phyloP scores from a whole-genome alignment of 805 yeast species.

The Myxozyma neglecta region DNA sequence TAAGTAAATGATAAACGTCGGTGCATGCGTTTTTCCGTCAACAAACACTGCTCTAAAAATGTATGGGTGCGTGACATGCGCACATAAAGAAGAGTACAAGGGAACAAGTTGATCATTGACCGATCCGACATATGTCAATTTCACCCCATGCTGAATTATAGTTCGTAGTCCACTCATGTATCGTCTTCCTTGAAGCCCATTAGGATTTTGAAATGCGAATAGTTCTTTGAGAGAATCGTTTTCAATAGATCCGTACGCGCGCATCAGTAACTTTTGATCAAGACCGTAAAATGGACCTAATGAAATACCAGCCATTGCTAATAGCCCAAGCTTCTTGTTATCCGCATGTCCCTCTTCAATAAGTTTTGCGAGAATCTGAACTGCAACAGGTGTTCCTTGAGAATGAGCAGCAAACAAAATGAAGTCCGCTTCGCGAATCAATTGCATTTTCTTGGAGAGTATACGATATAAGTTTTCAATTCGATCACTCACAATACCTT shows the following conservation, averaged over 20 bases:
- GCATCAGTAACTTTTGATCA: constrained; percentile 77
- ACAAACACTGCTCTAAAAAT: constrained; percentile 85
- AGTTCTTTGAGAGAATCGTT: constrained; percentile 81
- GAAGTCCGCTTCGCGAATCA: constrained; percentile 65
- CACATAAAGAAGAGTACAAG: constrained; percentile 78
- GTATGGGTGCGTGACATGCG: constrained; percentile 84
- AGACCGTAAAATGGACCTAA: constrained; percentile 91
- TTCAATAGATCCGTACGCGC: constrained; percentile 89
- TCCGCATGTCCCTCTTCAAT: constrained; percentile 57
- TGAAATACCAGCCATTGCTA: constrained; percentile 95
- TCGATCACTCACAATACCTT: constrained; percentile 84
- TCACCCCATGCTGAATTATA: constrained; percentile 68
- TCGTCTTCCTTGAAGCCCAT: constrained; percentile 68
- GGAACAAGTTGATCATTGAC: constrained; percentile 95
- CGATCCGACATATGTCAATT: constrained; percentile 80
- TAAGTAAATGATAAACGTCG: constrained; percentile 72
- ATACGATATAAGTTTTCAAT: constrained; percentile 77
- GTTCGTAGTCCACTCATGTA: constrained; percentile 66
- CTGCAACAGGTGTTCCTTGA: constrained; percentile 92
- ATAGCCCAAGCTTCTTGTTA: constrained; percentile 56
- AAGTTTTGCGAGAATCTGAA: constrained; percentile 70
- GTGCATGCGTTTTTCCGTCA: constrained; percentile 67
- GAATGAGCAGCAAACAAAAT: constrained; percentile 93
- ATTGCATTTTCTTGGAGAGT: constrained; percentile 62
- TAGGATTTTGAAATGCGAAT: constrained; percentile 81